phyloP scores from a whole-genome alignment of 179 eudicot species.

The Heliamphora pulchella region DNA sequence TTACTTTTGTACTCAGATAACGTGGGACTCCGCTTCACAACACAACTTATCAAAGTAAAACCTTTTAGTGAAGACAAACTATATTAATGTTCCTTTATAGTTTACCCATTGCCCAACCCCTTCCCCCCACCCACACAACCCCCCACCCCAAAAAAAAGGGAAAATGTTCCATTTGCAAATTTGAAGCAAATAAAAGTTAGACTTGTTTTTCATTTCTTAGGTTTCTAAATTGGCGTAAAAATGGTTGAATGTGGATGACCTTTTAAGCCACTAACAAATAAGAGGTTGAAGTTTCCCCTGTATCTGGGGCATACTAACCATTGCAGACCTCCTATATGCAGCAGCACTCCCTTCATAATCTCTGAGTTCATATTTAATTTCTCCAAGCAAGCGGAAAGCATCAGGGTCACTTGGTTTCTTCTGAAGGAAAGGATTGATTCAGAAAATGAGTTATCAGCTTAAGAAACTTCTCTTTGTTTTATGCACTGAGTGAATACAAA shows the following conservation, averaged over 20 bases:
- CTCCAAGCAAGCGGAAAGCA: conserved; percentile 85
- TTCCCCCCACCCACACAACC: too few species aligned
- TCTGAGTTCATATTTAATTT: conserved; percentile 74
- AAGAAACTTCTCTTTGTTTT: conserved; percentile 12
- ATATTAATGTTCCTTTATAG: neutral
- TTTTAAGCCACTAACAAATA: neutral
- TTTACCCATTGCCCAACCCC: neutral
- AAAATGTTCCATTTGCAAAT: too few species aligned
- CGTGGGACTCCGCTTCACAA: too few species aligned
- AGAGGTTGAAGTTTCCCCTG: neutral
- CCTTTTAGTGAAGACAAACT: neutral
- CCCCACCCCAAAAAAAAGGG: too few species aligned
- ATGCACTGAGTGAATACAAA: conserved; percentile 15
- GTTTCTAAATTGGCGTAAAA: neutral
- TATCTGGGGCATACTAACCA: conserved; percentile 37
- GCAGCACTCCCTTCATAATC: conserved; percentile 83
- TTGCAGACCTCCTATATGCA: conserved; percentile 69
- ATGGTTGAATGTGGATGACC: neutral
- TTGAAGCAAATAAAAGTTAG: neutral
- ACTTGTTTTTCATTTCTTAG: neutral
- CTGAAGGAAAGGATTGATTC: conserved; percentile 33
- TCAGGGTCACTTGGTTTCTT: conserved; percentile 81
- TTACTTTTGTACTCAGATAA: too few species aligned
- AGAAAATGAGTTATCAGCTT: conserved; percentile 5
- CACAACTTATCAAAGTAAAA: too few species aligned